Evolutionary conservation across 768 basidiomycete species (phyloP).

Genomic region (Boletus reticulatus): DNA sequence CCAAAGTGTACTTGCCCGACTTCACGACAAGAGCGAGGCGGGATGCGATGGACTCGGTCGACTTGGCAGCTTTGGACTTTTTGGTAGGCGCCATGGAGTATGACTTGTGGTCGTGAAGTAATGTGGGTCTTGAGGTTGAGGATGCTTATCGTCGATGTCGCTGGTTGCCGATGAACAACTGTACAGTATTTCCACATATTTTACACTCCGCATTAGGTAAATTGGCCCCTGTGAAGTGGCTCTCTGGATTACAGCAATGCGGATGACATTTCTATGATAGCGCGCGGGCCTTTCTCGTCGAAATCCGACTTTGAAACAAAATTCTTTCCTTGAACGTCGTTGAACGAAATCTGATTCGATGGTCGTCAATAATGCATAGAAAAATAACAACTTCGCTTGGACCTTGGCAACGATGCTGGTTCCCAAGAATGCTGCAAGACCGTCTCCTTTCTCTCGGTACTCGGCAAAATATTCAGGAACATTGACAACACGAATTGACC

Average conservation of each 20-base stretch:
- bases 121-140: constrained; percentile 13
- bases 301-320: constrained; percentile 83
- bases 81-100: constrained; percentile 88
- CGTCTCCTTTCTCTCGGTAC: constrained; percentile 83
- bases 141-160: constrained; percentile 14
- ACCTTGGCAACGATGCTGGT: constrained; percentile 87
- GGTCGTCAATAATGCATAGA: not conserved
- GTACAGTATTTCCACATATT: constrained; percentile 29
- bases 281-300: constrained; percentile 64
- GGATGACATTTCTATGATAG: constrained; percentile 78
- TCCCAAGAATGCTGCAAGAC: constrained; percentile 77
- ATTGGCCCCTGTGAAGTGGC: constrained; percentile 1
- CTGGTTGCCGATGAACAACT: constrained; percentile 19
- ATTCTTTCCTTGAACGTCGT: constrained; percentile 60
- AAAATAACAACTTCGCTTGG: constrained; percentile 4
- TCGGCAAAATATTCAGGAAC: constrained; percentile 92
- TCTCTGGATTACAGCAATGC: constrained; percentile 49
- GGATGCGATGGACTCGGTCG: constrained; percentile 89
- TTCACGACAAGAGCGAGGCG: constrained; percentile 96
- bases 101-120: constrained; percentile 18
- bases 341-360: constrained; percentile 63
- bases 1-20: constrained; percentile 95
- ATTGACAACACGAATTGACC: constrained; percentile 54
- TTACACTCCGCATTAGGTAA: constrained; percentile 21
- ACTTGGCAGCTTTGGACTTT: constrained; percentile 93